Evolutionary conservation across 495 filamentous ascomycete genomes (phyloP), one percentile per base, ranked within the genome.

Genomic region (Haplographium delicatum): DNA sequence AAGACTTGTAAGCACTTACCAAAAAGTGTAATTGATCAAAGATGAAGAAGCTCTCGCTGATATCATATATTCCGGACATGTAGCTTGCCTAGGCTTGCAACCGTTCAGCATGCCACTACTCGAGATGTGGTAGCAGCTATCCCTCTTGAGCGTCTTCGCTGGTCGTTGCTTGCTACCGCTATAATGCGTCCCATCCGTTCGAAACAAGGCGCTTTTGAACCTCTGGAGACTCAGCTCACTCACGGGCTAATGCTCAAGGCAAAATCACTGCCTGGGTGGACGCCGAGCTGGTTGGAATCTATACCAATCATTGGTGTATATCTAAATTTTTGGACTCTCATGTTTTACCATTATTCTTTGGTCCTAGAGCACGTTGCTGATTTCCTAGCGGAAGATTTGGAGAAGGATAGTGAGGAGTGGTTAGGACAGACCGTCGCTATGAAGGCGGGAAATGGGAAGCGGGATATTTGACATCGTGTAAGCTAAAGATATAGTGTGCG

Each of bases 361-460:
- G 47, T 45, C 2, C 53, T 64, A 15, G 68, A 70, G 34, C 56
- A 63, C 27, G 62, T 62, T 50, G 66, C 64, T 3, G 65, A 69
- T 50, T 62, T 69, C 19, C 62, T 71, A 28, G 66, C 68, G 8
- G 54, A 53, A 34, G 68, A 71, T 54, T 50, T 70, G 41, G 58
- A 62, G 22, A 42, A 52, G 15, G 57, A 51, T n/a, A 19, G 19
- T 8, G 43, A 60, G 11, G 30, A 50, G 30, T 66, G 56, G 44
- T 16, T 66, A 2, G 60, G 53, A 5, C 57, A 62, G 31, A 64
- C 51, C 41, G 63, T 70, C 9, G 66, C 63, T 2, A 24, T 64
- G 7, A 67, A 54, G 41, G 38, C 57, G 22, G 25, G 27, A 33
- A 25, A 10, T 0, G 25, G 19, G 3, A 59, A 56, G 40, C 23